phyloP scores from a whole-genome alignment of 306 rosid genomes.

The Medicago ruthenica region DNA sequence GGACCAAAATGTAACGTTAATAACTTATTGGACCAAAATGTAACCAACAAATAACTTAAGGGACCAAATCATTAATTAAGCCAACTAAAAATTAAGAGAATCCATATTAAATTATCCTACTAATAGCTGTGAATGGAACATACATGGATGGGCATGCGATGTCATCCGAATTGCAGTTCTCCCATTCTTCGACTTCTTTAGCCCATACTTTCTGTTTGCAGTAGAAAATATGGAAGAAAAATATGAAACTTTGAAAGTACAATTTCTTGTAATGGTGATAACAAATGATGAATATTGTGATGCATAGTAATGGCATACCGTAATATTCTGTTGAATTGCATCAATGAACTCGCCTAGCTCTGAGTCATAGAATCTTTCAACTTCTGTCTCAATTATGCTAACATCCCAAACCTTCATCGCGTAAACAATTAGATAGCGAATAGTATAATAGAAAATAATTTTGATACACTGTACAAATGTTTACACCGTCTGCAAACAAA shows the following conservation, averaged over 20 bases:
- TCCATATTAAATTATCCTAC: neutral
- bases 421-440: neutral
- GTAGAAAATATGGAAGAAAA: neutral
- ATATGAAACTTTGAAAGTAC: neutral
- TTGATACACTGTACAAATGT: too few relatives aligned
- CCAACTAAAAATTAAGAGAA: neutral
- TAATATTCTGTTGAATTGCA: constrained; percentile 71
- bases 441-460: neutral
- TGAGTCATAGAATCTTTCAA: constrained; percentile 58
- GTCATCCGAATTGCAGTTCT: constrained; percentile 55
- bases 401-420: constrained; percentile 75
- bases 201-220: constrained; percentile 67
- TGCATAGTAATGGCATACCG: constrained; percentile 48
- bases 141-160: constrained; percentile 70
- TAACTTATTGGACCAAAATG: too few relatives aligned
- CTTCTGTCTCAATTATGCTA: constrained; percentile 73
- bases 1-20: too few relatives aligned
- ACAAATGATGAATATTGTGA: neutral
- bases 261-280: neutral
- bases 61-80: too few relatives aligned
- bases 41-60: too few relatives aligned
- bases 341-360: constrained; percentile 49
- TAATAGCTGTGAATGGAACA: constrained; percentile 19
- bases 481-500: too few relatives aligned
- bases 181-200: constrained; percentile 72